These are phyloP conservation scores for Pezicula radicicola DNA, from an alignment of 2,329 filamentous ascomycete species.

Conservation along the genomic window DNA sequence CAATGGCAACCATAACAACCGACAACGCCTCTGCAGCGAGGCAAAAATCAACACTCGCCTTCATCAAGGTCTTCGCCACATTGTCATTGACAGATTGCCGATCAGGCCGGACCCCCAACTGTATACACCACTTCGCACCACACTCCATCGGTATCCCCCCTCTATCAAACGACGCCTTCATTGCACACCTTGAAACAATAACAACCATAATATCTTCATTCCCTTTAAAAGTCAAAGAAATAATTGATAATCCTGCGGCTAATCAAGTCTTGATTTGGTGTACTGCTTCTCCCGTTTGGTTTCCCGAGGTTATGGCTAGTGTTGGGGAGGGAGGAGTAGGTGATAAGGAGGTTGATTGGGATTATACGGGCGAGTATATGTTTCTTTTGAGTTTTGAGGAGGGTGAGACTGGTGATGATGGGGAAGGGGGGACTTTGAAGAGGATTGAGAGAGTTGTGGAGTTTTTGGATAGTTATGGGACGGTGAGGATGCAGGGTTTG, in stretches of 20 bases:
- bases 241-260: slow-evolving; percentile 1
- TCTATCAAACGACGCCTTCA: not conserved
- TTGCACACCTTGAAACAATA: not conserved
- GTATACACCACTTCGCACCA: not conserved
- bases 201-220: not conserved
- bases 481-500: not conserved
- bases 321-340: not conserved
- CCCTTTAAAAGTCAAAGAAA: slow-evolving; percentile 1
- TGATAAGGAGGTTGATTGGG: slow-evolving; percentile 1
- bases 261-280: slow-evolving; percentile 7
- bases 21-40: not conserved
- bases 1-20: not conserved
- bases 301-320: not conserved
- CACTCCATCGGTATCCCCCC: not conserved
- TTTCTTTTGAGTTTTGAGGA: slow-evolving; percentile 7
- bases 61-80: not conserved
- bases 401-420: slow-evolving; percentile 3
- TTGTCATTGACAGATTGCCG: not conserved
- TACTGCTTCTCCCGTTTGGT: slow-evolving; percentile 3
- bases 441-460: slow-evolving; percentile 7
- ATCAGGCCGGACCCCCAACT: not conserved
- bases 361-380: slow-evolving; percentile 8
- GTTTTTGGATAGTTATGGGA: slow-evolving; percentile 4
- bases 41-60: not conserved
- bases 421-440: not conserved